Base-by-base conservation (phyloP, 108 stramenopile species). In the Nitzschia sp. region DNA sequence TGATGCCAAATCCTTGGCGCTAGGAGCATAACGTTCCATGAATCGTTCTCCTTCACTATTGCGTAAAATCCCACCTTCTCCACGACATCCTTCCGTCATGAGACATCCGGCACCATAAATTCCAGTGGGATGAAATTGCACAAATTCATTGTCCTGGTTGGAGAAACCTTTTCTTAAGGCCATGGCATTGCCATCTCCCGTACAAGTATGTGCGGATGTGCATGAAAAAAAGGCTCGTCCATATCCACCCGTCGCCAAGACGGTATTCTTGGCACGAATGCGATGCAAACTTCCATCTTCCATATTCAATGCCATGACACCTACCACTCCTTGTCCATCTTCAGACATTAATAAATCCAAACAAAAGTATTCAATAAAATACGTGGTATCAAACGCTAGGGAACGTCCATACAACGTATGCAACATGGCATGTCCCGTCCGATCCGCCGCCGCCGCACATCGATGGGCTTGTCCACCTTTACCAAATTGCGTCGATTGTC, bases 101-200 rank as follows among this genome's bases (percentile, higher is more conserved):
- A 99, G 87, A 89, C 99, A 99, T 28, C 99, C 99, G 0, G 99
- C 99, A 38, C 99, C 99, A 76, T 99, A 99, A 59, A 99, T 99
- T 36, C 99, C 99, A 18, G 99, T 99, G 59, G 99, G 99, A 83
- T 99, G 99, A 81, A 99, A 98, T 80, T 99, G 99, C 3, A 99
- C 96, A 82, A 99, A 99, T 75, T 99, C 99, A 17, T 96, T 96
- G 81, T 99, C 99, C 78, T 98, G 90, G 64, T 94, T 87, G 57
- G 97, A 85, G 49, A 77, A 68, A 33, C 79, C 83, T 54, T 70
- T 65, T 25, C 84, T 80, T 68, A 98, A 78, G 26, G 95, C 98
- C 98, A 98, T 98, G 78, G 97, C 99, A 74, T 97, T 95, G 17
- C 98, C 97, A 70, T 98, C 97, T 3, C 98, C 98, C 0, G 99